Evolutionary conservation across 1,284 basidiomycete genomes (phyloP), one percentile per base, ranked within the genome.

Genomic region (Erythrobasidium hasegawianum): DNA sequence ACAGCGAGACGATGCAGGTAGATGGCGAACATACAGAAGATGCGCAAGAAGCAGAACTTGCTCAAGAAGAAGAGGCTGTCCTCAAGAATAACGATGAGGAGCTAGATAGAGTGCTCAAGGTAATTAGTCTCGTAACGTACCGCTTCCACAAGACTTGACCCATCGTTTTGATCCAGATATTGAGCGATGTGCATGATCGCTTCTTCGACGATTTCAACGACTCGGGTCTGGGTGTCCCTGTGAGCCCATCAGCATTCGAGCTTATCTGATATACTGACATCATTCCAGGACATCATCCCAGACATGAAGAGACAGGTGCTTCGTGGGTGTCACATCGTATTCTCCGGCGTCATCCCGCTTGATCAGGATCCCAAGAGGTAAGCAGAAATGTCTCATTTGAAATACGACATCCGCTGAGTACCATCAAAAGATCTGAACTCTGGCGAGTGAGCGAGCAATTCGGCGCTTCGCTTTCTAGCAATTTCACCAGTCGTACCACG

Each of bases 311-410:
- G 81, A 22, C 81, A 85, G 67, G 88, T 90, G 0, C 81, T 98
- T 18, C 80, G 82, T 26, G 90, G 87, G 24, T 84, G 87, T 50
- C 84, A 87, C 72, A 83, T 98, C 26, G 82, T 94, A 29, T 97
- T 98, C 77, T 96, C 94, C 0, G 89, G 90, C 59, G 86, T 98
- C 50, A 93, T 97, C 64, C 93, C 95, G 1, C 84, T 94, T 24
- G 87, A 91, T 70, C 85, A 84, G 8, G 80, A 80, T 68, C 87
- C 90, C 26, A 87, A 92, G 75, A 81, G 71, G 77, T 80, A 67
- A 71, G 78, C n/a, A n/a, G n/a, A n/a, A n/a, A n/a, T n/a, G n/a
- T n/a, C n/a, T n/a, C n/a, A n/a, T 38, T 45, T n/a, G n/a, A 14
- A 9, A 41, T n/a, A 16, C 40, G 40, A 4, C 2, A 43, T 18